Evolutionary conservation across 2,329 filamentous ascomycete species (phyloP).

Genomic region (Ophiostoma ips): DNA sequence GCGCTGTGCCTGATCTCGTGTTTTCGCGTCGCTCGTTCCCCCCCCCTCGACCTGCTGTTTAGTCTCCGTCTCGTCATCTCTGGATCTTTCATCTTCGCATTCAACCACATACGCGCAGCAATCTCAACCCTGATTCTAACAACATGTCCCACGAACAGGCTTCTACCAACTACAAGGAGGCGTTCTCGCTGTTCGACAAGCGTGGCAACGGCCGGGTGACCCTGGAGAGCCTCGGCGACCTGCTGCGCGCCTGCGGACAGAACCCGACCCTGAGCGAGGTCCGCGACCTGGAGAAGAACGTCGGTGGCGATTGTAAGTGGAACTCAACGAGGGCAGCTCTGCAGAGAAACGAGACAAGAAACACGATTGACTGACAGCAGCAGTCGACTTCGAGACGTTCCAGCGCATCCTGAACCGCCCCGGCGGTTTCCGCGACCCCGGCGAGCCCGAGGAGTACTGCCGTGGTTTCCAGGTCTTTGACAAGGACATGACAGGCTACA

Average conservation of each 20-base stretch:
- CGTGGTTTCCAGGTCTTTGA: slow-evolving; percentile 98
- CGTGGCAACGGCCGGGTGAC: slow-evolving; percentile 88
- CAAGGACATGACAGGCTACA: slow-evolving; percentile 97
- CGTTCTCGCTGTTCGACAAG: slow-evolving; percentile 99
- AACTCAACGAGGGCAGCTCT: neutral
- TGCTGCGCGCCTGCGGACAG: slow-evolving; percentile 92
- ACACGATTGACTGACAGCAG: neutral
- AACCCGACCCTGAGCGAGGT: slow-evolving; percentile 95
- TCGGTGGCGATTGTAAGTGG: slow-evolving; percentile 87
- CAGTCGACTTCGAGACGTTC: slow-evolving; percentile 97
- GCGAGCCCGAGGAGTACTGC: slow-evolving; percentile 96
- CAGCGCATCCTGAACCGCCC: slow-evolving; percentile 93
- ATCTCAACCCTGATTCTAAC: neutral
- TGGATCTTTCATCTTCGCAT: neutral
- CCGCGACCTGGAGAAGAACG: slow-evolving; percentile 74
- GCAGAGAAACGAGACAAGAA: neutral
- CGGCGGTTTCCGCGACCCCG: slow-evolving; percentile 93
- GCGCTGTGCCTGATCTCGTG: neutral
- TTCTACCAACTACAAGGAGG: slow-evolving; percentile 99
- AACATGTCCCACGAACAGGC: slow-evolving; percentile 47
- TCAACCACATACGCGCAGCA: neutral
- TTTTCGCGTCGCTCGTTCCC: neutral
- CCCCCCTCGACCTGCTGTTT: neutral
- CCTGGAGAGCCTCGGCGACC: slow-evolving; percentile 75
- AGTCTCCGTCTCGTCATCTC: neutral